These are phyloP conservation scores for Aspergillus oerlinghausenensis DNA, from an alignment of 2,329 filamentous ascomycete genomes.

Conservation along the genomic window DNA sequence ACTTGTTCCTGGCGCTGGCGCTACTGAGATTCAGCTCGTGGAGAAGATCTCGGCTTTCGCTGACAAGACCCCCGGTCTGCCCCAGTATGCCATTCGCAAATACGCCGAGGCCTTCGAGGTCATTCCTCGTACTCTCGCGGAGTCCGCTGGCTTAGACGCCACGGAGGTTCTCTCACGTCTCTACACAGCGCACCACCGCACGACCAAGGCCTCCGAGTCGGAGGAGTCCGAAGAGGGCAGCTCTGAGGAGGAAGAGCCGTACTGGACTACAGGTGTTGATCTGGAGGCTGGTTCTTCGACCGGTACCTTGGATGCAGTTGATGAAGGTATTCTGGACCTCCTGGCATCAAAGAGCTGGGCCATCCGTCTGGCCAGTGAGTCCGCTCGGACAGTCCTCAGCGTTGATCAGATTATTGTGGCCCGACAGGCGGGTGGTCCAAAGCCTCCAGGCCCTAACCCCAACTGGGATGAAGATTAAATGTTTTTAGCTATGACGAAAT, in stretches of 20 bases:
- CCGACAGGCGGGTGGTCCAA: constrained; percentile 92
- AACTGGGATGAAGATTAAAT: constrained; percentile 64
- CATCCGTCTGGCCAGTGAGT: constrained; percentile 93
- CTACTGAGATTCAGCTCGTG: constrained; percentile 88
- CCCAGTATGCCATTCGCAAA: constrained; percentile 96
- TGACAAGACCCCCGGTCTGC: constrained; percentile 86
- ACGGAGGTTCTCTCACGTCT: constrained; percentile 92
- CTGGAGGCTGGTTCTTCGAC: constrained; percentile 80
- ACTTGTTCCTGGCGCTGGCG: constrained; percentile 88
- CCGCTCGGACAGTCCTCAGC: constrained; percentile 86
- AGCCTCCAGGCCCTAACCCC: constrained; percentile 90
- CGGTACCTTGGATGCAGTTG: constrained; percentile 78
- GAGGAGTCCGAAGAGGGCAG: constrained; percentile 30
- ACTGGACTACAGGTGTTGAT: constrained; percentile 90
- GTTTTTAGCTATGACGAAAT: constrained; percentile 5
- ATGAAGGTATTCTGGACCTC: constrained; percentile 87
- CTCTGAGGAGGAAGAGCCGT: constrained; percentile 62
- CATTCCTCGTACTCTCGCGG: constrained; percentile 85
- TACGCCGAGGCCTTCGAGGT: constrained; percentile 98
- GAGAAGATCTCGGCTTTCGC: constrained; percentile 86
- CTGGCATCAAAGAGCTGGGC: constrained; percentile 93
- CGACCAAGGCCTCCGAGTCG: constrained; percentile 18
- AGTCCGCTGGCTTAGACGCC: constrained; percentile 91
- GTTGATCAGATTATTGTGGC: constrained; percentile 99
- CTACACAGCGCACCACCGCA: constrained; percentile 80